These are phyloP conservation scores for Daedaleopsis sinensis DNA, from an alignment of 768 basidiomycete genomes.

Conservation along the genomic window DNA sequence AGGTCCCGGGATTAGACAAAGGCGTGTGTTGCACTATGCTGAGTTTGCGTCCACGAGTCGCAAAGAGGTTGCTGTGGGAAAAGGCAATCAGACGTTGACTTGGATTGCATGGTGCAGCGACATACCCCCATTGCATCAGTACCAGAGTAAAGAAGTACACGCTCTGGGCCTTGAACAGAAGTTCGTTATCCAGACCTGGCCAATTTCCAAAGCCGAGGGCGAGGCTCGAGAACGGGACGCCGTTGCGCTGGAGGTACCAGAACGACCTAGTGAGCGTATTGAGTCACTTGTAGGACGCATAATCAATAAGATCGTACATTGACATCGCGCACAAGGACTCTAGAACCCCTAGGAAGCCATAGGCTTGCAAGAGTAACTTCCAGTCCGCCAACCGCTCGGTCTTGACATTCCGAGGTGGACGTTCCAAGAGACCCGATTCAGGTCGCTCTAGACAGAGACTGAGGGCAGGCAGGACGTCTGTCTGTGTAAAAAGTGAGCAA, in stretches of 20 bases:
- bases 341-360: conserved; percentile 54
- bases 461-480: conserved; percentile 55
- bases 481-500: conserved; percentile 23
- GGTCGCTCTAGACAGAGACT: conserved; percentile 58
- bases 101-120: not conserved
- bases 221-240: conserved; percentile 47
- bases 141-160: conserved; percentile 59
- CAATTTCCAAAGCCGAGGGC: conserved; percentile 47
- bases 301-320: conserved; percentile 37
- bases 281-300: not conserved
- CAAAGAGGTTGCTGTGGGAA: conserved; percentile 43
- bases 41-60: conserved; percentile 53
- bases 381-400: conserved; percentile 57
- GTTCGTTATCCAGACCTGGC: conserved; percentile 39
- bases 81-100: no score
- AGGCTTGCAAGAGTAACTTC: conserved; percentile 57
- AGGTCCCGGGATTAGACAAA: conserved; percentile 44
- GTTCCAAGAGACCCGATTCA: conserved; percentile 56
- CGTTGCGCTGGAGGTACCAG: conserved; percentile 47
- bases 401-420: conserved; percentile 55
- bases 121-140: conserved; percentile 56
- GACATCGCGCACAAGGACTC: conserved; percentile 54
- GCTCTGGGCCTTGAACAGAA: conserved; percentile 50
- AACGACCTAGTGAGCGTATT: conserved; percentile 34
- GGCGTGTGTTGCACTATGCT: conserved; percentile 59